Conservation (phyloP, 1,139 yeast species). For the Debaryomycetaceae sp. region DNA sequence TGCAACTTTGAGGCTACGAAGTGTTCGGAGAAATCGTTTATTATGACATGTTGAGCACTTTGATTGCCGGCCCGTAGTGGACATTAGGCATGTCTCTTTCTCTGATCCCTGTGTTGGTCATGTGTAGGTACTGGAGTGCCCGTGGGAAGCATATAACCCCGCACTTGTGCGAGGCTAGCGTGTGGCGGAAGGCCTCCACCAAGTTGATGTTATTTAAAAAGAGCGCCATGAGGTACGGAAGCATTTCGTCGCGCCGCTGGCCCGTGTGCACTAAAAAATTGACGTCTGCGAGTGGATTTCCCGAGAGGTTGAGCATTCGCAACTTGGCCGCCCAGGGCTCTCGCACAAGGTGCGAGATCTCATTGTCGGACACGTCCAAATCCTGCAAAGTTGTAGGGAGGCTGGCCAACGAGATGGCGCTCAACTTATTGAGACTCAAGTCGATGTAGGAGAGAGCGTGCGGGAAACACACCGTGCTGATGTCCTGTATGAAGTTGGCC, state of each 20-base stretch:
- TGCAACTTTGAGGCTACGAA: no score
- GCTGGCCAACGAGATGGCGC: background rate
- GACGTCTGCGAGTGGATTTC: slow-evolving; percentile 4
- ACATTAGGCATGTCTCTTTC: background rate
- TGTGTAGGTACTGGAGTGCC: slow-evolving; percentile 3
- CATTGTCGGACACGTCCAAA: slow-evolving; percentile 6
- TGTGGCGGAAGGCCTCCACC: background rate
- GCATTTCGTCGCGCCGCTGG: background rate
- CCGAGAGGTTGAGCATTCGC: slow-evolving; percentile 6
- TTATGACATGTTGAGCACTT: slow-evolving; percentile 5
- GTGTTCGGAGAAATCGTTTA: no score
- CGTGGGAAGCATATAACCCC: slow-evolving; percentile 2
- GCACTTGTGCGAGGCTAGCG: background rate
- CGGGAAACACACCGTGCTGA: slow-evolving; percentile 2
- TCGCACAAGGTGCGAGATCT: background rate
- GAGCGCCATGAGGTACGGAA: slow-evolving; percentile 4
- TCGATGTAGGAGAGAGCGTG: slow-evolving; percentile 3
- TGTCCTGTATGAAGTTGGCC: slow-evolving; percentile 5
- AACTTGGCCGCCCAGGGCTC: slow-evolving; percentile 1
- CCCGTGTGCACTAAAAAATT: slow-evolving; percentile 1
- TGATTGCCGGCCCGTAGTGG: slow-evolving; percentile 1
- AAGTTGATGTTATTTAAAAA: slow-evolving; percentile 5
- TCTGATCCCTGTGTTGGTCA: slow-evolving; percentile 6
- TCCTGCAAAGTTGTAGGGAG: slow-evolving; percentile 6
- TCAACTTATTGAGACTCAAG: slow-evolving; percentile 6